Evolutionary conservation across 1,284 basidiomycete genomes (phyloP), one percentile per base, ranked within the genome.

Genomic region (Ceratobasidium sp.): DNA sequence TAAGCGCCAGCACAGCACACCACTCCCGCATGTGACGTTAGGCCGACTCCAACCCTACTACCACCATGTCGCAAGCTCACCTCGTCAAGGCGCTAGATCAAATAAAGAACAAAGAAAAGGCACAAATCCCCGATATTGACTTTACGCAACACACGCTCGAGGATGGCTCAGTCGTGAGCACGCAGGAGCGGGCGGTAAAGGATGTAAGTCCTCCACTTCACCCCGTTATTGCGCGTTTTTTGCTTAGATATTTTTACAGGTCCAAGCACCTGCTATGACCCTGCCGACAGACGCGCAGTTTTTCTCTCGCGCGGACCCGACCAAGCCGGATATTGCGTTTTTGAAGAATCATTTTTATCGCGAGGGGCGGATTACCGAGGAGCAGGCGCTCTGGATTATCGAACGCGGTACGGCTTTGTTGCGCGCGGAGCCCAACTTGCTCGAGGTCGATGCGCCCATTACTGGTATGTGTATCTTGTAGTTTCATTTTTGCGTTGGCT

Each of bases 261-360:
- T 97, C 7, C 96, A 97, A 91, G 95, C 96, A 28, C 96, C 96
- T 28, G 97, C 97, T 73, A 97, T 98, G 92, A 90, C 89, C 80
- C 90, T 93, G 77, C 97, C 97, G 0, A 96, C 96, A 2, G 92
- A 95, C 82, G 95, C 94, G 80, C 96, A 99, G 85, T 98, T 99
- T 89, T 97, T 92, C 86, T 93, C 93, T 78, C 90, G 91, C 80
- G 90, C 91, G 81, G 94, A 96, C 86, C 91, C 90, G 66, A 89
- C 92, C 50, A 97, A 96, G 84, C 96, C 96, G n/a, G 95, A 99
- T 85, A 90, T 99, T 82, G 96, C 95, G 46, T 99, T 97, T 86
- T 89, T 99, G 80, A 99, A 99, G 89, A 99, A 99, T 83, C 97
- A 99, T 86, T 98, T 99, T 84, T 99, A 99, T 85, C 92, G 97